These are phyloP conservation scores for Bolboschoenus planiculmis DNA, from an alignment of 176 grass and related monocot species.

Conservation along the genomic window DNA sequence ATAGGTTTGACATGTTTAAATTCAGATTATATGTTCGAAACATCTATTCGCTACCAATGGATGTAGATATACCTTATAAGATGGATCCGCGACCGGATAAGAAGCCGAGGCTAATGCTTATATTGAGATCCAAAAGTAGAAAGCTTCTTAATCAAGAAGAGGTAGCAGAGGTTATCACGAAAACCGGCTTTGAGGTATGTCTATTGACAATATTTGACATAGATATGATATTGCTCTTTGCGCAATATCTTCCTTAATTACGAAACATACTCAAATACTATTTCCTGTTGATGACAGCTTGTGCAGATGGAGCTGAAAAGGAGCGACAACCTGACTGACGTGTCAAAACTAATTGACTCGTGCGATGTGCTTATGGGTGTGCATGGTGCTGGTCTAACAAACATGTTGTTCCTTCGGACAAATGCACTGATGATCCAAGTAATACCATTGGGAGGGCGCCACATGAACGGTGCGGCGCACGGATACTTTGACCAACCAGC, in stretches of 20 bases:
- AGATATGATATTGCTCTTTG: neutral
- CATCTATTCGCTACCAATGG: constrained; percentile 31
- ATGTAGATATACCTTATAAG: neutral
- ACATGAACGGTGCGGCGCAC: constrained; percentile 40
- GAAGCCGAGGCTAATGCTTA: constrained; percentile 49
- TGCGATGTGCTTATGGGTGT: constrained; percentile 65
- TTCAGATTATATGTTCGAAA: constrained; percentile 43
- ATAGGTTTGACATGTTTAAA: constrained; percentile 42
- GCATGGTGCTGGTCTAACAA: constrained; percentile 78
- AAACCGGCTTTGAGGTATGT: constrained; percentile 37
- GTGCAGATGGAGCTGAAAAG: constrained; percentile 24
- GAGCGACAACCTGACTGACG: constrained; percentile 17
- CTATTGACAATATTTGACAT: neutral
- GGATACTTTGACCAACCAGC: constrained; percentile 34
- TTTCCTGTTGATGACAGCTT: constrained; percentile 36
- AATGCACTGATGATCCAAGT: constrained; percentile 53
- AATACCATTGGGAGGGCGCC: constrained; percentile 44
- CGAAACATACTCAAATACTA: neutral
- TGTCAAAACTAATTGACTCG: constrained; percentile 39
- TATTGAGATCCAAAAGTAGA: constrained; percentile 13
- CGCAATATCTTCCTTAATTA: neutral
- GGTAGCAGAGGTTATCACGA: constrained; percentile 30
- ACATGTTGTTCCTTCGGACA: constrained; percentile 55
- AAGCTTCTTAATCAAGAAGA: constrained; percentile 15
- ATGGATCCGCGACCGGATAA: constrained; percentile 27